Evolutionary conservation across 352 stramenopile species (phyloP), one percentile per base, ranked within the genome.

Genomic region (Pythium guiyangense): DNA sequence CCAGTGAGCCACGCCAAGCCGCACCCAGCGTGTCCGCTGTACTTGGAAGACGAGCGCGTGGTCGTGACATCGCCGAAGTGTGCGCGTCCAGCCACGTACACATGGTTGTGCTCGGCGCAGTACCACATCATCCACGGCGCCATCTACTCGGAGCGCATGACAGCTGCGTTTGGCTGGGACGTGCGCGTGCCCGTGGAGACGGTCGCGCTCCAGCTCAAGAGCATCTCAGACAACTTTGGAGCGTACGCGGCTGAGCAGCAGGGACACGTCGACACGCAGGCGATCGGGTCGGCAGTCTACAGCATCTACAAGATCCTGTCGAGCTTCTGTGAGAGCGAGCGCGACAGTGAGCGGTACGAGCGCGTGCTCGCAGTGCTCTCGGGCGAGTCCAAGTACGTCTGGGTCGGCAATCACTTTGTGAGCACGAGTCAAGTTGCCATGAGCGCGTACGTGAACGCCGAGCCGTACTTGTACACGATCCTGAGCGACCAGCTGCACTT

Each of bases 401-500:
- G 78, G 80, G 73, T 86, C 57, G 74, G 77, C 26, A 70, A 78
- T 29, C 64, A 61, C 25, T 91, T 91, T 57, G 75, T 82, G 25
- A 69, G 58, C 34, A 57, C 69, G 14, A 71, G 60, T 50, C 74
- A 85, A 49, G 80, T 91, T 15, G 78, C 76, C 20, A 66, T 75
- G 27, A 70, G 63, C 12, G 68, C 69, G 31, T 54, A 68, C 39
- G 67, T 88, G 40, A 85, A 83, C 50, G 78, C 78, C 1, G 73
- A 91, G 52, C 78, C 78, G 6, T 88, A 89, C 52, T 66, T 91
- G 37, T 84, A 72, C 59, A 73, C 64, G 4, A 59, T 89, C 57
- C 75, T 78, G 8, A 84, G 64, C 60, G 80, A 91, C 45, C 44
- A 89, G 47, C 59, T 86, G 15, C 76, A 84, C 54, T 91, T 88